These are phyloP conservation scores for Chrysanthemum seticuspe DNA, from an alignment of 129 eudicot species.

Conservation along the genomic window DNA sequence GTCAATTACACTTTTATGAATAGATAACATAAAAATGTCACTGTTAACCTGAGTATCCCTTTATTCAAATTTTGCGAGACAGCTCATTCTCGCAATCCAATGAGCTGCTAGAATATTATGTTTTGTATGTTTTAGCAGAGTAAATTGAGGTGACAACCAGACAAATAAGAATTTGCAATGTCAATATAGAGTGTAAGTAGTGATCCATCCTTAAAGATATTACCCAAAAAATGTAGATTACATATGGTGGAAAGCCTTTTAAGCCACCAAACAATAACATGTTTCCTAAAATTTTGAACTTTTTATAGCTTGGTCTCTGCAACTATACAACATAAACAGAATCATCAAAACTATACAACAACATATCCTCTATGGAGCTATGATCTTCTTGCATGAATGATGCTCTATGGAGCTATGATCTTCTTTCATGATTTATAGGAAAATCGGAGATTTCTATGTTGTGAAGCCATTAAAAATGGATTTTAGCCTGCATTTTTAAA, in stretches of 20 bases:
- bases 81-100: too few relatives aligned
- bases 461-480: neutral
- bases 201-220: neutral
- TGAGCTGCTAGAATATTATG: neutral
- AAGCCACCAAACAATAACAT: too few relatives aligned
- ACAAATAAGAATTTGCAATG: conserved; percentile 3
- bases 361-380: too few relatives aligned
- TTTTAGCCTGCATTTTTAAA: conserved; percentile 47
- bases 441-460: neutral
- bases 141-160: neutral
- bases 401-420: conserved; percentile 7
- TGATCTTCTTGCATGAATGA: conserved; percentile 1
- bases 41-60: too few relatives aligned
- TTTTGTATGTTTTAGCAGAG: neutral
- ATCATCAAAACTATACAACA: too few relatives aligned
- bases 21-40: too few relatives aligned
- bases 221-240: neutral
- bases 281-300: too few relatives aligned
- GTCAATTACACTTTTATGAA: too few relatives aligned
- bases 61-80: too few relatives aligned
- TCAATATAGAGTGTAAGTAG: neutral
- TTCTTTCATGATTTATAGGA: neutral
- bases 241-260: conserved; percentile 9
- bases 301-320: too few relatives aligned
- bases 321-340: too few relatives aligned